These are phyloP conservation scores for Plasmodium coatneyi DNA, from an alignment of 169 alveolate species.

Conservation along the genomic window DNA sequence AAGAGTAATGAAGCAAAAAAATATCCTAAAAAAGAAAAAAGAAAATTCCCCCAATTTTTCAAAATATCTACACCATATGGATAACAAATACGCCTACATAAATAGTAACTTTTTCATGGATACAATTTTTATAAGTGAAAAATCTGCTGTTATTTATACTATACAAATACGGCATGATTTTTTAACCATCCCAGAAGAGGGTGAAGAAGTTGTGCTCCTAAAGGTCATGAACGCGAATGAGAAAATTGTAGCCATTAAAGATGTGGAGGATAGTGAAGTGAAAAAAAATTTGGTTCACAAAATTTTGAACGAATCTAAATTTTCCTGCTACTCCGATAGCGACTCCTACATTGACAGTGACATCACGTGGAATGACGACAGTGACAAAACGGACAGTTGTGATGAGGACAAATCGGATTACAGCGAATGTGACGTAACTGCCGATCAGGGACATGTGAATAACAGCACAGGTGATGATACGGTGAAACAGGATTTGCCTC, in stretches of 20 bases:
- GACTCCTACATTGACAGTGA: conserved; percentile 75
- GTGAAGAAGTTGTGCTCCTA: not conserved
- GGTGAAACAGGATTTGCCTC: not conserved
- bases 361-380: conserved; percentile 55
- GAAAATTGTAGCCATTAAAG: conserved; percentile 36
- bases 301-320: conserved; percentile 60
- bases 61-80: conserved; percentile 48
- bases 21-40: conserved; percentile 50
- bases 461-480: not conserved
- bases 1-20: conserved; percentile 54
- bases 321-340: conserved; percentile 73
- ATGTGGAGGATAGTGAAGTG: not conserved
- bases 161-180: conserved; percentile 48
- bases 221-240: conserved; percentile 7
- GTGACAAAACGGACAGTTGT: conserved; percentile 15
- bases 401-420: not conserved
- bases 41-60: conserved; percentile 47
- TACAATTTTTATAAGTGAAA: conserved; percentile 23
- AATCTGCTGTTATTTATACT: conserved; percentile 25
- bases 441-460: not conserved
- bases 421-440: not conserved
- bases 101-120: conserved; percentile 39
- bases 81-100: conserved; percentile 36
- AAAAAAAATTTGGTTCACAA: conserved; percentile 20
- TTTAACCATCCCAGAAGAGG: not conserved